Evolutionary conservation across 345 rosid genomes (phyloP).

Genomic region (Orychophragmus violaceus): DNA sequence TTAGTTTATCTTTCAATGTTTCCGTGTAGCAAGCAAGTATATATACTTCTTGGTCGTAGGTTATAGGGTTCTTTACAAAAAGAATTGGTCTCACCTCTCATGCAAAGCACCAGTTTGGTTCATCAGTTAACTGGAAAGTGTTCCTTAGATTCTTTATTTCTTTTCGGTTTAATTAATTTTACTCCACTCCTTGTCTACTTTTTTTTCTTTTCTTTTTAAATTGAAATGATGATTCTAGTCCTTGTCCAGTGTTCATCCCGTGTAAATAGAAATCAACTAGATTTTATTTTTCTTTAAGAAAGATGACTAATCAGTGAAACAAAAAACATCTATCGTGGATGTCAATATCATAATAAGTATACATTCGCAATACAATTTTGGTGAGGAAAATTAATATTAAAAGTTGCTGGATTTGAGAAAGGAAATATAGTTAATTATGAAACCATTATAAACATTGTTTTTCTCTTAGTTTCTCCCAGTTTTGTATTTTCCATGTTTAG

Average conservation of each 20-base stretch:
- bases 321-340: background rate
- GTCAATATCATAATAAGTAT: constrained; percentile 6
- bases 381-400: background rate
- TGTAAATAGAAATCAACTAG: constrained; percentile 1
- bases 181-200: background rate
- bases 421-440: background rate
- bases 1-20: constrained; percentile 13
- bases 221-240: constrained; percentile 23
- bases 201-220: background rate
- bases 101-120: constrained; percentile 28
- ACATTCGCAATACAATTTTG: background rate
- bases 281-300: constrained; percentile 7
- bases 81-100: constrained; percentile 18
- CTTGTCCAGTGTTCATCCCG: constrained; percentile 5
- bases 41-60: constrained; percentile 24
- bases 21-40: constrained; percentile 29
- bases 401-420: background rate
- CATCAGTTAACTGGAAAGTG: constrained; percentile 24
- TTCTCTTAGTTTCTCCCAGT: too few species aligned
- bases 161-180: background rate
- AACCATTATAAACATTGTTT: background rate
- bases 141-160: constrained; percentile 17
- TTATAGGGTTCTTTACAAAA: constrained; percentile 28
- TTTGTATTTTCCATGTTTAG: too few species aligned
- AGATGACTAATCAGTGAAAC: constrained; percentile 19